These are phyloP conservation scores for Clonostachys sp. DNA, from an alignment of 2,329 filamentous ascomycete genomes.

Conservation along the genomic window DNA sequence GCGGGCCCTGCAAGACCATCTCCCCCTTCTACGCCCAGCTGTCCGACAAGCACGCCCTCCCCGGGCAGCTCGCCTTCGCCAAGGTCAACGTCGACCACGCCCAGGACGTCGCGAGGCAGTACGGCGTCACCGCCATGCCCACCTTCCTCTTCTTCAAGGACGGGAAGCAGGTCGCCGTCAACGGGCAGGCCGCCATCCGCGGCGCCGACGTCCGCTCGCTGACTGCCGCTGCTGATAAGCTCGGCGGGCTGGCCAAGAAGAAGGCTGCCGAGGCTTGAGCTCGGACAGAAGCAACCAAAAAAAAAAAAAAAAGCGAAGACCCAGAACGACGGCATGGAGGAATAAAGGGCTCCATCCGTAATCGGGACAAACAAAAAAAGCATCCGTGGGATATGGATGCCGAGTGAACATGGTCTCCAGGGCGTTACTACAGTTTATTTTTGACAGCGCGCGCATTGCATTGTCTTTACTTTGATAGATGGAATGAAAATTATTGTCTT, in stretches of 20 bases:
- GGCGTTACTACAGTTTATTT: too few species aligned
- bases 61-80: constrained; percentile 65
- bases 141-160: constrained; percentile 87
- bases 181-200: constrained; percentile 21
- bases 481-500: too few species aligned
- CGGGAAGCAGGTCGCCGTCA: constrained; percentile 36
- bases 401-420: too few species aligned
- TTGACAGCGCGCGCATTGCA: too few species aligned
- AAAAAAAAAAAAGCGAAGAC: too few species aligned
- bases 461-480: too few species aligned
- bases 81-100: constrained; percentile 91
- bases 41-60: constrained; percentile 16
- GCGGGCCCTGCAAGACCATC: constrained; percentile 43
- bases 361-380: too few species aligned
- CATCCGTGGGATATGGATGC: too few species aligned
- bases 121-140: constrained; percentile 86
- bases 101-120: constrained; percentile 67
- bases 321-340: too few species aligned
- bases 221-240: constrained; percentile 27
- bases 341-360: too few species aligned
- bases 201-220: constrained; percentile 24
- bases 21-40: constrained; percentile 33
- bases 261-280: constrained; percentile 11
- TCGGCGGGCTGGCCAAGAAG: constrained; percentile 26
- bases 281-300: neutral